Percentiles rank a stretch among this genome's conserved stretches.
Conservation (phyloP, 768 basidiomycete genomes). For the Lepiota venenata region DNA sequence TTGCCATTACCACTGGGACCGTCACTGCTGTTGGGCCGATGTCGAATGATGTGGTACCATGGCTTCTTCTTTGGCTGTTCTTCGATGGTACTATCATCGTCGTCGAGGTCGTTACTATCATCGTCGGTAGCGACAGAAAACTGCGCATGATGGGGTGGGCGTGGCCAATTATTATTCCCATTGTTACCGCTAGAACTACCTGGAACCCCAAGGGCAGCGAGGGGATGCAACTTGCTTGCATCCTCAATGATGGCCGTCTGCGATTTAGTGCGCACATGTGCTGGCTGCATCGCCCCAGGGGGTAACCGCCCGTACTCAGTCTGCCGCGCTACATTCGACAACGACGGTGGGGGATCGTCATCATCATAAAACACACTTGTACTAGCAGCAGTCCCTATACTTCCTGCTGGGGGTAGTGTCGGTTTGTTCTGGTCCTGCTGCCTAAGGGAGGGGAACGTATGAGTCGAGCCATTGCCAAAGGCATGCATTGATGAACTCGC, state of each 20-base stretch:
- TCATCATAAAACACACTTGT: constrained; percentile 21
- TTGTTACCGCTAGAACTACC: neutral
- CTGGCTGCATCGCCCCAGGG: constrained; percentile 63
- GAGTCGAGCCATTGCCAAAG: constrained; percentile 41
- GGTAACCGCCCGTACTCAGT: constrained; percentile 36
- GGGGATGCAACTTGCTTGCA: constrained; percentile 28
- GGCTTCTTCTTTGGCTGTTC: constrained; percentile 47
- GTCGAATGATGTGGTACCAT: constrained; percentile 66
- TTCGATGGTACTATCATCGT: constrained; percentile 39
- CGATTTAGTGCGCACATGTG: constrained; percentile 71
- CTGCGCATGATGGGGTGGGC: constrained; percentile 5
- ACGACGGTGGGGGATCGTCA: constrained; percentile 47
- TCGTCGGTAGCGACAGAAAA: constrained; percentile 15
- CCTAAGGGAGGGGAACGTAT: constrained; percentile 66
- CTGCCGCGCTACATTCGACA: constrained; percentile 44
- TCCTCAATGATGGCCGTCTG: constrained; percentile 85
- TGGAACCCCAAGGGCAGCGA: constrained; percentile 2
- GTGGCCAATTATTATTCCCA: neutral
- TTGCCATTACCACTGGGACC: constrained; percentile 48
- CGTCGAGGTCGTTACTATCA: constrained; percentile 20
- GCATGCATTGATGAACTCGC: constrained; percentile 7
- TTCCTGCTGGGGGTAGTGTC: constrained; percentile 11
- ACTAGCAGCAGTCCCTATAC: neutral
- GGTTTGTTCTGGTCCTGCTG: constrained; percentile 29
- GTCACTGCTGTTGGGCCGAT: constrained; percentile 59